A percentile compares a stretch with the other conserved stretches of the same genome.
These are phyloP conservation scores for Hypoxylon sp. DNA, from an alignment of 2,329 filamentous ascomycete genomes.

Conservation along the genomic window DNA sequence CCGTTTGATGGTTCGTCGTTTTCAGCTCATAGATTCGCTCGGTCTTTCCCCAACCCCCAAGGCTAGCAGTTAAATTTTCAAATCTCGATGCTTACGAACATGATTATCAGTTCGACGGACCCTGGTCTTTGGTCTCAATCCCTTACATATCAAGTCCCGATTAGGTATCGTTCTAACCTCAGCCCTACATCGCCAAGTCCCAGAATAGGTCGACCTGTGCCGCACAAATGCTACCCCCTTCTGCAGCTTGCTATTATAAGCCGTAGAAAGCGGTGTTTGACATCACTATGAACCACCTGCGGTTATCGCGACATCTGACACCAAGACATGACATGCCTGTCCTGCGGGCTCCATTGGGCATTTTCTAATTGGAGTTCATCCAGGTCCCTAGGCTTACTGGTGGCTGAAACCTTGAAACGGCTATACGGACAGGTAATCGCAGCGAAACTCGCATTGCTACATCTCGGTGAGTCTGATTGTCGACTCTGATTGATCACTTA, in stretches of 20 bases:
- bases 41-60: constrained; percentile 10
- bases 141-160: background rate
- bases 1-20: constrained; percentile 9
- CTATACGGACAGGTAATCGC: background rate
- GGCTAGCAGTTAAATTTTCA: no score
- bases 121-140: background rate
- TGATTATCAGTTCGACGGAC: constrained; percentile 8
- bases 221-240: background rate
- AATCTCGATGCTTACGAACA: constrained; percentile 13
- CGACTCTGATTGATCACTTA: background rate
- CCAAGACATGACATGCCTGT: background rate
- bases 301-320: constrained; percentile 11
- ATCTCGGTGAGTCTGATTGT: background rate
- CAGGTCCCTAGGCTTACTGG: constrained; percentile 4
- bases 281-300: constrained; percentile 1
- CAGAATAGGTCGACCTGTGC: constrained; percentile 2
- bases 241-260: constrained; percentile 6
- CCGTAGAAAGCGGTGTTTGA: background rate
- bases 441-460: constrained; percentile 1
- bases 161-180: constrained; percentile 9
- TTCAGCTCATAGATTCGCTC: constrained; percentile 10
- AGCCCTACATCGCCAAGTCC: constrained; percentile 22
- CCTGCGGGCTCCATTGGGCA: constrained; percentile 11
- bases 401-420: constrained; percentile 27
- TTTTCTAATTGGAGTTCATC: background rate